phyloP scores from a whole-genome alignment of 352 stramenopile species.

The Pythium dissotocum region DNA sequence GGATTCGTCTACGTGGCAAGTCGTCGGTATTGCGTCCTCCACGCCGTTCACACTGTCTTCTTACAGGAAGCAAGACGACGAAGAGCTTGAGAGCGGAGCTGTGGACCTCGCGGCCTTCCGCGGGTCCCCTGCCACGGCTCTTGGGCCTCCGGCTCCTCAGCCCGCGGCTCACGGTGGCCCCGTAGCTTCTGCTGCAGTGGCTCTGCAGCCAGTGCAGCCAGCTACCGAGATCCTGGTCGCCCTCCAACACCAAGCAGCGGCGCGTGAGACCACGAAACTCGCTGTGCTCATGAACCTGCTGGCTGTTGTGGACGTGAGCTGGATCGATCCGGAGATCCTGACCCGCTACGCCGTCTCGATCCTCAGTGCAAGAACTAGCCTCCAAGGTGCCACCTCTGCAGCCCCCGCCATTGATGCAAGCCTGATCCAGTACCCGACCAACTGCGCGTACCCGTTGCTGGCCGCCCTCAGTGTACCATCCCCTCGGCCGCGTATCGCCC shows the following conservation, averaged over 20 bases:
- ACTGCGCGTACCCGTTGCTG: constrained; percentile 11
- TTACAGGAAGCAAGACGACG: constrained; percentile 40
- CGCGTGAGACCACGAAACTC: constrained; percentile 22
- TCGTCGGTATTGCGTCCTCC: constrained; percentile 35
- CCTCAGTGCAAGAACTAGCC: constrained; percentile 3
- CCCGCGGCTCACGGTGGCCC: background rate
- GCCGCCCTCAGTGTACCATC: constrained; percentile 12
- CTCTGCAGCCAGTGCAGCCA: background rate
- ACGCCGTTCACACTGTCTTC: constrained; percentile 41
- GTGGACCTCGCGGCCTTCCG: constrained; percentile 8
- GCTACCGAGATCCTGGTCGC: constrained; percentile 23
- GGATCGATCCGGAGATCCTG: constrained; percentile 24
- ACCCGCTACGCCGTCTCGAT: constrained; percentile 19
- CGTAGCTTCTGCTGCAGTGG: background rate
- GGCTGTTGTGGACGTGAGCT: constrained; percentile 24
- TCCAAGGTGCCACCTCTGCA: background rate
- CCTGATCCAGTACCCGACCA: constrained; percentile 9
- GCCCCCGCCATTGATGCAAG: constrained; percentile 3
- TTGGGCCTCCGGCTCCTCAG: background rate
- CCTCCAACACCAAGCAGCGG: constrained; percentile 24
- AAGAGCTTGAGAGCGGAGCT: constrained; percentile 21
- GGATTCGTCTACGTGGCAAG: constrained; percentile 27
- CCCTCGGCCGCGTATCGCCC: background rate
- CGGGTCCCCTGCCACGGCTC: constrained; percentile 1
- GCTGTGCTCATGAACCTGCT: constrained; percentile 27